Conservation (phyloP, 176 grass and related monocot genomes). For the Zea mays region DNA sequence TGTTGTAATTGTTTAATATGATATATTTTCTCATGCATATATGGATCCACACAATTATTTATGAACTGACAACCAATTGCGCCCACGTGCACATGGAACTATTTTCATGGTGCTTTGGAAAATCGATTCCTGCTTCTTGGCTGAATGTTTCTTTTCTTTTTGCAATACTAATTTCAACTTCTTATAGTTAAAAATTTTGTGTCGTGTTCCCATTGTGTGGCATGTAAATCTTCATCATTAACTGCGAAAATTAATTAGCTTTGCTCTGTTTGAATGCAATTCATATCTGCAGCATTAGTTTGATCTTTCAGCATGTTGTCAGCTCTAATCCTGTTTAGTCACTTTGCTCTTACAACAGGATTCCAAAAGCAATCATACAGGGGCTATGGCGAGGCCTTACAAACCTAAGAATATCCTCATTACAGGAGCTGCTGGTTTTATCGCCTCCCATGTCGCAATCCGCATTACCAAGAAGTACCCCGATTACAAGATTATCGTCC, state of each 20-base stretch:
- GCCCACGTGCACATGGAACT: background rate
- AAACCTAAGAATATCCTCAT: constrained; percentile 81
- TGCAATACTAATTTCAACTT: background rate
- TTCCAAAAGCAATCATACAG: constrained; percentile 5
- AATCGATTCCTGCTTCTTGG: background rate
- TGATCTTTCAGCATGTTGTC: background rate
- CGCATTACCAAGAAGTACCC: constrained; percentile 71
- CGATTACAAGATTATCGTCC: constrained; percentile 82
- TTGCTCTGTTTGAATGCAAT: constrained; percentile 5
- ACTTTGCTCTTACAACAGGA: constrained; percentile 31
- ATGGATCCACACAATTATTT: background rate
- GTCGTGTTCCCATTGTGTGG: background rate
- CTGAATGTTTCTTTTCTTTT: background rate
- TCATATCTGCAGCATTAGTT: background rate
- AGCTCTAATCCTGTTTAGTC: background rate
- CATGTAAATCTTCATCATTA: background rate
- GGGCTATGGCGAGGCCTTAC: constrained; percentile 48
- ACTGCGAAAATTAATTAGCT: background rate
- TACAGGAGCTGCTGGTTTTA: constrained; percentile 80
- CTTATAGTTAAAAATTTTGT: background rate
- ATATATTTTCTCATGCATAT: background rate
- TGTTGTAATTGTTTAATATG: background rate
- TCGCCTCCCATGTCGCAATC: constrained; percentile 77
- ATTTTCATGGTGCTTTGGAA: background rate
- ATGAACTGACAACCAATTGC: background rate